Conservation (phyloP, 495 filamentous ascomycete species). For the Pseudoneurospora amorphoporcata region DNA sequence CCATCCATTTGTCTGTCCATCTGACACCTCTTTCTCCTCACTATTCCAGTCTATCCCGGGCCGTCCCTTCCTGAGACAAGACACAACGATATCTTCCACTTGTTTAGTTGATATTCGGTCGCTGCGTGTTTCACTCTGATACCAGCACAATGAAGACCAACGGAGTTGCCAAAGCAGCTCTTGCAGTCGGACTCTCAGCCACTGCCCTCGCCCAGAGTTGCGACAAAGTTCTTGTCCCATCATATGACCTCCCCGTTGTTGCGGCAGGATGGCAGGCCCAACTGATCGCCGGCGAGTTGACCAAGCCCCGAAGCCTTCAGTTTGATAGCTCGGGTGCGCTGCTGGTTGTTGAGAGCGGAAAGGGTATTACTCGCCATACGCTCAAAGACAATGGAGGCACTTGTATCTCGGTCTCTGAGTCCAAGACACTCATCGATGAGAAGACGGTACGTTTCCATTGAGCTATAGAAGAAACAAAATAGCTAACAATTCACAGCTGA, state of each 20-base stretch:
- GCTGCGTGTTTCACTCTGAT: neutral
- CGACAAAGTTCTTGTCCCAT: conserved; percentile 16
- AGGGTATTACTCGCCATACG: conserved; percentile 40
- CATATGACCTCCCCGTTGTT: conserved; percentile 43
- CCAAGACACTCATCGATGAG: conserved; percentile 27
- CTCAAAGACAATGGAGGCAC: conserved; percentile 41
- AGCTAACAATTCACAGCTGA: conserved; percentile 30
- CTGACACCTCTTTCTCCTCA: neutral
- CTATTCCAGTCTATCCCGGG: neutral
- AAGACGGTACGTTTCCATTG: conserved; percentile 23
- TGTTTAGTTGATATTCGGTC: neutral
- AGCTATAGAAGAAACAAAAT: neutral
- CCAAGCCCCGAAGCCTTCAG: conserved; percentile 44
- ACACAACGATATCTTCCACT: neutral
- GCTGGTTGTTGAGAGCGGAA: conserved; percentile 44
- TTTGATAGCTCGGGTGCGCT: conserved; percentile 48
- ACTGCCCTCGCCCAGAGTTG: conserved; percentile 16
- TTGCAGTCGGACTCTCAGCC: conserved; percentile 11
- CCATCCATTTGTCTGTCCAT: neutral
- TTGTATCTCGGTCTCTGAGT: conserved; percentile 35
- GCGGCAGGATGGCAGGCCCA: conserved; percentile 44
- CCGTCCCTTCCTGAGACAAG: neutral
- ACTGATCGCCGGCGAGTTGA: conserved; percentile 43
- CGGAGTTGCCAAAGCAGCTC: neutral
- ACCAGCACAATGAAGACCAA: conserved; percentile 11